These are phyloP conservation scores for Zygnema cylindricum DNA, from an alignment of 139 green algal species.

Conservation along the genomic window DNA sequence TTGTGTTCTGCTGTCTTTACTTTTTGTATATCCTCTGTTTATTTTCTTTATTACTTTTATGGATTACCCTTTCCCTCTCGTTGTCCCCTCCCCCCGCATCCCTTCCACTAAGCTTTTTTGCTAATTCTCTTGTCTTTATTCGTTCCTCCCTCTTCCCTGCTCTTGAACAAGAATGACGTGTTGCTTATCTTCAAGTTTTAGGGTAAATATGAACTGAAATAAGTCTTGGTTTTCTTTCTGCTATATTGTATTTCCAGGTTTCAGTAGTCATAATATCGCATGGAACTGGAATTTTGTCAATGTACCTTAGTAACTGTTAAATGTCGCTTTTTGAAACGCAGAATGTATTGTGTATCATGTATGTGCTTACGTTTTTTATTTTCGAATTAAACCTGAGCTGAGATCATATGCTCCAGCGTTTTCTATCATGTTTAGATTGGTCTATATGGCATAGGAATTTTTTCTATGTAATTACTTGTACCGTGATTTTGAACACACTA, in stretches of 20 bases:
- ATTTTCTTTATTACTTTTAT: neutral
- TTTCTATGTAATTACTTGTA: too few relatives aligned
- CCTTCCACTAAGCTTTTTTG: neutral
- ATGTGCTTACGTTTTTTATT: too few relatives aligned
- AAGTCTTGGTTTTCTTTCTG: neutral
- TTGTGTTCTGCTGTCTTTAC: too few relatives aligned
- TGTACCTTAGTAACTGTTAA: neutral
- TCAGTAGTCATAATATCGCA: neutral
- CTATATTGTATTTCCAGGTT: neutral
- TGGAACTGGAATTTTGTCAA: neutral
- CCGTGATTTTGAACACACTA: too few relatives aligned
- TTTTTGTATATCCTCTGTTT: neutral
- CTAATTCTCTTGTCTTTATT: neutral
- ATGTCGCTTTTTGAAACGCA: neutral
- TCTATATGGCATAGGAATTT: too few relatives aligned
- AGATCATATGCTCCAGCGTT: too few relatives aligned
- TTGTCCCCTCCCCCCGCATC: neutral
- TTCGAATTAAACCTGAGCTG: too few relatives aligned
- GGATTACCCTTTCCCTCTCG: neutral
- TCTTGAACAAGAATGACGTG: neutral
- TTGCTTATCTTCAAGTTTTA: neutral
- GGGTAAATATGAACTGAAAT: too few relatives aligned
- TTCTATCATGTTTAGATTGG: too few relatives aligned
- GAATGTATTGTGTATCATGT: too few relatives aligned
- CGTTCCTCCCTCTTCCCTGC: neutral